A percentile compares a stretch with the other conserved stretches of the same genome.
Conservation (phyloP, 371 early-diverging fungal species). For the Cokeromyces recurvatus region DNA sequence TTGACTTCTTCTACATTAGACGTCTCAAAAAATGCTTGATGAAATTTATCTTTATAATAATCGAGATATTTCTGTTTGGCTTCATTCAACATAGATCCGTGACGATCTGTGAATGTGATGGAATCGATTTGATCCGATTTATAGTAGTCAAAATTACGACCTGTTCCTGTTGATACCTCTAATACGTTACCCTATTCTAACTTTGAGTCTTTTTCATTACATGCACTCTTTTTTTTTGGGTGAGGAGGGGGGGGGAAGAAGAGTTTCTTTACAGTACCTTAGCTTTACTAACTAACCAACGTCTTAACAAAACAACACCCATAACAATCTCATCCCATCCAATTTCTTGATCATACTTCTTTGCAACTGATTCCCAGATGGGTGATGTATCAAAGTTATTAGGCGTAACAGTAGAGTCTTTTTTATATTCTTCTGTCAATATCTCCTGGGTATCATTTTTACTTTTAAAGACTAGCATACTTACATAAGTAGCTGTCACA, state of each 20-base stretch:
- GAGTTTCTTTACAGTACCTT: too few relatives aligned
- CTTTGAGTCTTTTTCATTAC: background rate
- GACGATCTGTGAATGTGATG: conserved; percentile 58
- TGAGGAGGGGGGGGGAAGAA: too few relatives aligned
- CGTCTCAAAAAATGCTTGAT: conserved; percentile 26
- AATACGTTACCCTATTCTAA: conserved; percentile 47
- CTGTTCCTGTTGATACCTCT: conserved; percentile 70
- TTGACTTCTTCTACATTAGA: conserved; percentile 34
- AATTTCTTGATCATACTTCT: conserved; percentile 58
- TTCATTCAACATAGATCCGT: conserved; percentile 53
- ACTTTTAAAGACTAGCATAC: conserved; percentile 44
- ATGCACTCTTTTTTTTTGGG: background rate
- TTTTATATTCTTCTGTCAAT: conserved; percentile 3
- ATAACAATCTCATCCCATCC: conserved; percentile 65
- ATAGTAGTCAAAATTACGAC: conserved; percentile 66
- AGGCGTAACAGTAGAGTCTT: conserved; percentile 23
- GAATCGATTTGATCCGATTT: conserved; percentile 28
- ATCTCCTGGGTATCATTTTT: conserved; percentile 26
- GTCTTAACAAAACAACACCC: conserved; percentile 54
- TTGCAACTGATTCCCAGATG: conserved; percentile 49
- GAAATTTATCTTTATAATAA: conserved; percentile 30
- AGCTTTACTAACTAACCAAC: conserved; percentile 49
- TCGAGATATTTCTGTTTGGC: conserved; percentile 43
- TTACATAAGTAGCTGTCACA: conserved; percentile 41
- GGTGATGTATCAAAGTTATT: conserved; percentile 35